Evolutionary conservation across 345 rosid genomes (phyloP), one percentile per base, ranked within the genome.

Genomic region (Hibiscus trionum): DNA sequence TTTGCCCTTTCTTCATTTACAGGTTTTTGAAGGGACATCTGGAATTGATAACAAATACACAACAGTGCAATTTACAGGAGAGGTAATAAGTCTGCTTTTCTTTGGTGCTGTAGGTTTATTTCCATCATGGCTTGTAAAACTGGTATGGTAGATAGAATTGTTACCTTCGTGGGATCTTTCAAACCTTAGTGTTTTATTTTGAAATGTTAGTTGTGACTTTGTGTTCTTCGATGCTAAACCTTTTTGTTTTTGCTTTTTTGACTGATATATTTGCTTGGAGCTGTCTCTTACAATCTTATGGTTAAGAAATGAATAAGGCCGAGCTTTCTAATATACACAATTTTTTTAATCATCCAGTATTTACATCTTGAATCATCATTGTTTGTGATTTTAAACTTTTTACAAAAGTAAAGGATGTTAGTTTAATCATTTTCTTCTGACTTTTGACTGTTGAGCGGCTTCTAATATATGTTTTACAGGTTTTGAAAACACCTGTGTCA

Each of bases 21-120:
- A 92, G 96, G 96, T 92, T 21, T 92, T 92, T 80, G 97, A 92
- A 86, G 97, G 97, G 77, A 92, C 97, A 66, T 90, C 97, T 73
- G 97, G 97, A 63, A 92, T 92, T 52, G 97, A 92, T 78, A 92
- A 90, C 84, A 92, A 92, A 81, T 92, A 77, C 81, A 92, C 97
- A 1, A 92, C 97, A 5, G 96, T 92, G 53, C 97, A 92, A 81
- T 92, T 92, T 77, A 92, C 97, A 11, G 97, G 97, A 79, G 96
- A 92, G 96, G 97, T 92, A 77, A 71, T 44, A 44, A 7, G 21
- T 24, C 66, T 59, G 15, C 27, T 42, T 42, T 59, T 7, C 7
- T 26, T 14, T 66, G 57, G 37, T 47, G 33, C 17, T 24, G 1
- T 46, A 27, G 56, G 55, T 24, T 66, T 50, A 8, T 2, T 44